Percentiles rank a stretch among this genome's conserved stretches.
These are phyloP conservation scores for Cercophora samala DNA, from an alignment of 495 filamentous ascomycete genomes.

Conservation along the genomic window DNA sequence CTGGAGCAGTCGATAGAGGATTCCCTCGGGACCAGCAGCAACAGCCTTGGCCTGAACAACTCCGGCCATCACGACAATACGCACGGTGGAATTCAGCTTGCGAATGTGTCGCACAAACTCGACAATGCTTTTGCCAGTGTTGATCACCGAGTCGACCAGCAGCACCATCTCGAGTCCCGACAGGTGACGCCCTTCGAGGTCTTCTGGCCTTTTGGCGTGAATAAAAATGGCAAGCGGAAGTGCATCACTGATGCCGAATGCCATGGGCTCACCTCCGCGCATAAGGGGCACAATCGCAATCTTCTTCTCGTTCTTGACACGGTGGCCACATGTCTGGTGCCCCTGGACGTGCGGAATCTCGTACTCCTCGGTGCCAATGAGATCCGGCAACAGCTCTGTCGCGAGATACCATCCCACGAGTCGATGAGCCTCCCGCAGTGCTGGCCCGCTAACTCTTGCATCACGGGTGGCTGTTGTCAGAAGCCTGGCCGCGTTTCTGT, in stretches of 20 bases:
- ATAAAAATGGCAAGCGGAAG: conserved; percentile 55
- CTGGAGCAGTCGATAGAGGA: neutral
- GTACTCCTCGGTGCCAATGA: conserved; percentile 54
- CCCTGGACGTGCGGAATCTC: conserved; percentile 56
- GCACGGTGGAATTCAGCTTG: conserved; percentile 35
- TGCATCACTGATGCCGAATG: conserved; percentile 57
- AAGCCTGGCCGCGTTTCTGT: conserved; percentile 46
- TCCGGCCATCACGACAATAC: conserved; percentile 56
- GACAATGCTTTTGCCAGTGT: conserved; percentile 52
- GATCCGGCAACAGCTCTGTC: conserved; percentile 43
- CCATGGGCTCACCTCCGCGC: conserved; percentile 67
- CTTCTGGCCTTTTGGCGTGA: conserved; percentile 48
- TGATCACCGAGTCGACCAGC: conserved; percentile 62
- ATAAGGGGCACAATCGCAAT: conserved; percentile 62
- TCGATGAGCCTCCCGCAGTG: conserved; percentile 51
- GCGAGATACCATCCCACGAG: conserved; percentile 55
- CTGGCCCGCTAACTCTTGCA: conserved; percentile 43
- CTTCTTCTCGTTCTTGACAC: conserved; percentile 46
- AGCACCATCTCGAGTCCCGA: conserved; percentile 42
- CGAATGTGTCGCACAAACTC: conserved; percentile 55
- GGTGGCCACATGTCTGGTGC: conserved; percentile 47
- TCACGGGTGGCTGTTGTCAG: conserved; percentile 59
- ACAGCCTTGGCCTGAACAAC: conserved; percentile 51
- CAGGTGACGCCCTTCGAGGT: conserved; percentile 49
- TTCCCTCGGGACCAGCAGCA: neutral